Evolutionary conservation across 176 grass and related monocot genomes (phyloP).

Genomic region (Oryza nivara): DNA sequence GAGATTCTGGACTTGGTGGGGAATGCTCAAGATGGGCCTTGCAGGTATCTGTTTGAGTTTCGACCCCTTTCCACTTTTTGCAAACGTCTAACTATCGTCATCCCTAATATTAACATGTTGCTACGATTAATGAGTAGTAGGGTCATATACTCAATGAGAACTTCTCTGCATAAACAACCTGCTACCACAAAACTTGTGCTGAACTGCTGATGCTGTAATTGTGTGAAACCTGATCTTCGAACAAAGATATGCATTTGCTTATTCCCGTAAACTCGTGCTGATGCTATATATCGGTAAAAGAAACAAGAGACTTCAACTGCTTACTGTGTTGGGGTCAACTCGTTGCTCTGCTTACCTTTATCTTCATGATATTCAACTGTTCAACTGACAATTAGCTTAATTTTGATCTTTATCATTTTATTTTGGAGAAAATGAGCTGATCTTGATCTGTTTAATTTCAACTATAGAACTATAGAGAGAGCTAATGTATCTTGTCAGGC

Average conservation of each 20-base stretch:
- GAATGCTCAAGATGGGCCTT: slow-evolving; percentile 40
- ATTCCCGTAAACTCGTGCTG: too few relatives aligned
- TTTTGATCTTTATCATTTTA: neutral
- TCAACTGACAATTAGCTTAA: neutral
- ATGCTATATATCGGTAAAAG: neutral
- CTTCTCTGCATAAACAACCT: slow-evolving; percentile 20
- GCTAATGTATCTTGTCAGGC: neutral
- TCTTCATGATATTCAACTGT: neutral
- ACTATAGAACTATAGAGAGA: neutral
- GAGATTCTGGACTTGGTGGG: slow-evolving; percentile 38
- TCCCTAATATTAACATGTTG: neutral
- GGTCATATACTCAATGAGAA: slow-evolving; percentile 10
- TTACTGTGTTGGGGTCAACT: neutral
- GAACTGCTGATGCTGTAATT: neutral
- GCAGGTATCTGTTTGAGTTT: slow-evolving; percentile 50
- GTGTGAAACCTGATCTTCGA: too few relatives aligned
- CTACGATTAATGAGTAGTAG: neutral
- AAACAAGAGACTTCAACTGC: slow-evolving; percentile 1
- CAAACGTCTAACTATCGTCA: neutral
- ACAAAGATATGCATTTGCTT: too few relatives aligned
- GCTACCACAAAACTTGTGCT: neutral
- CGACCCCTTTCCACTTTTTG: neutral
- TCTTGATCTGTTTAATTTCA: neutral
- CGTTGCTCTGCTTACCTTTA: neutral
- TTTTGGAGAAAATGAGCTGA: neutral